These are phyloP conservation scores for Wilhelminamyces savonicus DNA, from an alignment of 805 yeast genomes.

Conservation along the genomic window DNA sequence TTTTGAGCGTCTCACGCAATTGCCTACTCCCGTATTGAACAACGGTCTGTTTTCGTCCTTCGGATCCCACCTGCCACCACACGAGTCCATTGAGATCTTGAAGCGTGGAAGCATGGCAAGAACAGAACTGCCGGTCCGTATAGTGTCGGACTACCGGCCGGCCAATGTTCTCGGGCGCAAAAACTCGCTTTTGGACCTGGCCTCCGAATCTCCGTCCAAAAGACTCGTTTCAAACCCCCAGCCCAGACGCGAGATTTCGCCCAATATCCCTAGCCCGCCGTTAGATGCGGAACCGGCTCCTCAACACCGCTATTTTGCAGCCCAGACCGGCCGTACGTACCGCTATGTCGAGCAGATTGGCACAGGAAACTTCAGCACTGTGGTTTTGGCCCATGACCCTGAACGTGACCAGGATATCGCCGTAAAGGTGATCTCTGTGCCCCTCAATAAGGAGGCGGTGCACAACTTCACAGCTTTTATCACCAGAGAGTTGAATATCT, in stretches of 20 bases:
- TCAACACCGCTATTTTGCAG: too few relatives aligned
- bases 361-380: conserved; percentile 63
- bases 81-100: neutral
- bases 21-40: conserved; percentile 39
- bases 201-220: conserved; percentile 5
- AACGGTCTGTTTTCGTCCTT: conserved; percentile 7
- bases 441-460: conserved; percentile 18
- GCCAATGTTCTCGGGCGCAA: conserved; percentile 11
- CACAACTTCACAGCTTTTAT: conserved; percentile 31
- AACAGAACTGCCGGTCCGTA: conserved; percentile 9
- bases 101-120: neutral
- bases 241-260: too few relatives aligned
- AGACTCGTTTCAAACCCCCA: conserved; percentile 20
- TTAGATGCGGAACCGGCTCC: too few relatives aligned
- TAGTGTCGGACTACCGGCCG: conserved; percentile 34
- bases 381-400: conserved; percentile 39
- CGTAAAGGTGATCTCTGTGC: conserved; percentile 54
- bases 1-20: conserved; percentile 31
- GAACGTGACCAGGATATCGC: conserved; percentile 43
- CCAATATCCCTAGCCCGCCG: too few relatives aligned
- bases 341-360: conserved; percentile 48
- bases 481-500: conserved; percentile 63
- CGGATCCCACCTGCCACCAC: neutral
- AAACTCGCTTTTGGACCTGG: conserved; percentile 9
- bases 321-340: conserved; percentile 1